Base-by-base conservation (phyloP, 441 rosid genomes). In the Brassica hybrid region DNA sequence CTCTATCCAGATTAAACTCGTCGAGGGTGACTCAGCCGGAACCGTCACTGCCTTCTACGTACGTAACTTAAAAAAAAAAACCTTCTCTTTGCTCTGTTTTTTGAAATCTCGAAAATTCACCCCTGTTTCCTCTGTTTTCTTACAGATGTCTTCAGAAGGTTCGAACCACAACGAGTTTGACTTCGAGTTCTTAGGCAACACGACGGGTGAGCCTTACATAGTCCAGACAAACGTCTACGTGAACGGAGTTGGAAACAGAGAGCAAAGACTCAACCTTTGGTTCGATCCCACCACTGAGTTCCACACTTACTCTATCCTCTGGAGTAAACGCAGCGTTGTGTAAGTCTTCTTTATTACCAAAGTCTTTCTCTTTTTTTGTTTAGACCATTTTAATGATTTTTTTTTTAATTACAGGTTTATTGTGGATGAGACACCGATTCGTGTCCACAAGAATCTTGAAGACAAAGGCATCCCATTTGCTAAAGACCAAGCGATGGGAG, bases 131-230 rank as follows among this genome's bases (percentile, higher is more conserved):
- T 59, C 4, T 54, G 21, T 16, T 50, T 34, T 60, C 16, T 63
- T 17, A 59, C 88, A 96, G 99, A 96, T 96, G 99, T 93, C 99
- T 75, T 96, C 99, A 0, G 97, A 96, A 0, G 99, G 99, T 30
- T 79, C 99, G 7, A 84, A 77, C 65, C 99, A 94, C 85, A 90
- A 94, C 73, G 99, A 96, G 75, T 96, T 96, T 30, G 99, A 96
- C 73, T 96, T 88, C 9, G 99, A 96, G 88, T 96, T 96, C 82
- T 83, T 94, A 61, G 99, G 99, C 0, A 96, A 96, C 85, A 88
- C 87, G 4, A 84, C 96, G 0, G 99, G 99, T 0, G 99, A 96
- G 63, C 97, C 99, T 0, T 94, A 94, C 82, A 19, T 88, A 65
- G 87, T 96, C 6, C 99, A 96, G 67, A 94, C 99, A 43, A 96